Evolutionary conservation across 208 protist species (phyloP).

Genomic region (Crithidia expoeki): DNA sequence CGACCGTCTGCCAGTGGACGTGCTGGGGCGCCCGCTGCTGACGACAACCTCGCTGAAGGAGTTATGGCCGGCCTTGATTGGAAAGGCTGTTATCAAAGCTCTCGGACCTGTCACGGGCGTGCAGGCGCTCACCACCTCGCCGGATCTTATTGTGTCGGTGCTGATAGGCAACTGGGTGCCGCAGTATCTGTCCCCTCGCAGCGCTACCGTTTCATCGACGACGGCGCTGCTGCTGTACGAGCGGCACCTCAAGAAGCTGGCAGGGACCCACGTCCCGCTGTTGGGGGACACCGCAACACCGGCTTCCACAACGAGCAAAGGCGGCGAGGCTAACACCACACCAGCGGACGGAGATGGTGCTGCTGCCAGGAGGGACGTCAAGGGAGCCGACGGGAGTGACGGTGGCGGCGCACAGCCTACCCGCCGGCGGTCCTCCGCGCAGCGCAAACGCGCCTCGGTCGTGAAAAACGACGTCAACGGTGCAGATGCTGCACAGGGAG

Average conservation of each 20-base stretch:
- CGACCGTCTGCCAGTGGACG: constrained; percentile 86
- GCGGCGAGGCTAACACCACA: neutral
- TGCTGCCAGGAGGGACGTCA: constrained; percentile 5
- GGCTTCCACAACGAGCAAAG: neutral
- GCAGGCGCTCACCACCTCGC: constrained; percentile 52
- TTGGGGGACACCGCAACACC: neutral
- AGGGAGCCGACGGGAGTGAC: neutral
- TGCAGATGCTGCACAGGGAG: neutral
- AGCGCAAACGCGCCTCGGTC: neutral
- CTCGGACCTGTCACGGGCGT: constrained; percentile 32
- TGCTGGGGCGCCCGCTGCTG: constrained; percentile 75
- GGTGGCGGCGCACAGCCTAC: neutral
- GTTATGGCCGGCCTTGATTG: constrained; percentile 88
- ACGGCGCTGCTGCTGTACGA: constrained; percentile 45
- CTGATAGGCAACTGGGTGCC: constrained; percentile 84
- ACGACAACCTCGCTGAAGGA: constrained; percentile 74
- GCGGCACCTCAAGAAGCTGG: constrained; percentile 33
- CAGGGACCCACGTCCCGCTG: constrained; percentile 10
- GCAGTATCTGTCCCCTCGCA: constrained; percentile 53
- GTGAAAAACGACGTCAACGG: neutral
- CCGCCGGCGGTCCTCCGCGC: neutral
- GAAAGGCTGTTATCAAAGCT: constrained; percentile 86
- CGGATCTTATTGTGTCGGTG: constrained; percentile 60
- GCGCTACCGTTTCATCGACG: constrained; percentile 44
- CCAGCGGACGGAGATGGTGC: neutral